Conservation (phyloP, 495 filamentous ascomycete species). For the Penicillium angulare region DNA sequence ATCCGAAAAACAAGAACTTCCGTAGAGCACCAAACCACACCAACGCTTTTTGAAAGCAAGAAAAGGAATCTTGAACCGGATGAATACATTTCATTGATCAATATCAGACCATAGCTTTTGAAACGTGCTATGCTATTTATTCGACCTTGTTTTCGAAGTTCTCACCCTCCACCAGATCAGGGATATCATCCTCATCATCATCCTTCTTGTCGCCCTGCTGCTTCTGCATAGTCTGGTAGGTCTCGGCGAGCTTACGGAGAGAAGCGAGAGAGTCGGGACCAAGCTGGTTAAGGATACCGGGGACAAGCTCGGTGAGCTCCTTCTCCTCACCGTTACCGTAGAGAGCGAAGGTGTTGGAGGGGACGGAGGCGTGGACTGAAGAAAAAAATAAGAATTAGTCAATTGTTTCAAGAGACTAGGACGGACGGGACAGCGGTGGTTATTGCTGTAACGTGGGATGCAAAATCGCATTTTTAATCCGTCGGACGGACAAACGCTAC, state of each 20-base stretch:
- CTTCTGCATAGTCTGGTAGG: constrained; percentile 99
- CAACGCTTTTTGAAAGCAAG: too few species aligned
- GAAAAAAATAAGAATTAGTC: neutral
- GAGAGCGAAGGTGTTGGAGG: constrained; percentile 98
- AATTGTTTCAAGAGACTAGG: neutral
- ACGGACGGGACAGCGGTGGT: too few species aligned
- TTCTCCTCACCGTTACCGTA: constrained; percentile 99
- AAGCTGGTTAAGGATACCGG: constrained; percentile 98
- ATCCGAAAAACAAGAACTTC: neutral
- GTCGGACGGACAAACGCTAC: too few species aligned
- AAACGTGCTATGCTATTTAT: constrained; percentile 47
- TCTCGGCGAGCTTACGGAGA: constrained; percentile 96
- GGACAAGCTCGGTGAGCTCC: constrained; percentile 98
- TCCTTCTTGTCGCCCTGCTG: constrained; percentile 78
- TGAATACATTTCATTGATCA: constrained; percentile 30
- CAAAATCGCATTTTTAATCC: too few species aligned
- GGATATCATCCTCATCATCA: constrained; percentile 83
- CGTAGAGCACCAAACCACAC: too few species aligned
- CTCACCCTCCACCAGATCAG: constrained; percentile 91
- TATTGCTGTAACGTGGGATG: too few species aligned
- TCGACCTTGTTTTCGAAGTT: constrained; percentile 96
- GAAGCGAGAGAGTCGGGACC: constrained; percentile 97
- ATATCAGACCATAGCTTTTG: constrained; percentile 21
- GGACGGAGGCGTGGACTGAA: constrained; percentile 90
- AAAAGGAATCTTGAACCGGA: constrained; percentile 3